A percentile compares a stretch with the other conserved stretches of the same genome.
These are phyloP conservation scores for Spergularia bocconei DNA, from an alignment of 148 eudicot species.

Conservation along the genomic window DNA sequence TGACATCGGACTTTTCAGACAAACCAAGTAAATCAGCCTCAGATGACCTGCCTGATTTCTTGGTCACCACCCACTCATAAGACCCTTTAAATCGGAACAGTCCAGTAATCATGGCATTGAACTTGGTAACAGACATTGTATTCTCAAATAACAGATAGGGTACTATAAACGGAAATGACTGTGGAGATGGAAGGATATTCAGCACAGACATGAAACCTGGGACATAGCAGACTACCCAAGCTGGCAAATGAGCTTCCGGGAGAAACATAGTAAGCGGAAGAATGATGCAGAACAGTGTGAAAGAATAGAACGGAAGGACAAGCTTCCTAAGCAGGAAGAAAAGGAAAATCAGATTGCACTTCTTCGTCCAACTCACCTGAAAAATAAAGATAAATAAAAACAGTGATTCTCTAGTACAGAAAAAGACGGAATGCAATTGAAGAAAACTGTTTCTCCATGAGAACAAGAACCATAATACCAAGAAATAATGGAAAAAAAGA, in stretches of 20 bases:
- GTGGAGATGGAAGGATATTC: constrained; percentile 85
- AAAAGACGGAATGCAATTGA: neutral
- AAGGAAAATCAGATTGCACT: constrained; percentile 69
- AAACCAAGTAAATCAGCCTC: constrained; percentile 70
- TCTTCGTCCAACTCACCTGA: constrained; percentile 81
- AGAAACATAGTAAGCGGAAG: constrained; percentile 92
- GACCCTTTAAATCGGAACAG: constrained; percentile 69
- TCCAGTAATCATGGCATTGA: constrained; percentile 94
- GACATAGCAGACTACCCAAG: constrained; percentile 88
- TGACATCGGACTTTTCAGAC: constrained; percentile 47
- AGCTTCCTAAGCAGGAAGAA: constrained; percentile 91
- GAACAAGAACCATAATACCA: neutral
- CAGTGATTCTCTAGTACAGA: neutral
- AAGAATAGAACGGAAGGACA: constrained; percentile 85
- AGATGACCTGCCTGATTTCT: constrained; percentile 86
- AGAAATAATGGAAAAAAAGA: neutral
- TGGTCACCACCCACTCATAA: constrained; percentile 90
- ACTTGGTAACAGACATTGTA: constrained; percentile 94
- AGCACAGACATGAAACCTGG: constrained; percentile 83
- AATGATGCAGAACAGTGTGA: constrained; percentile 90
- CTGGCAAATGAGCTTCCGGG: constrained; percentile 85
- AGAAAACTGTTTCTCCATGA: neutral
- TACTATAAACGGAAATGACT: constrained; percentile 80
- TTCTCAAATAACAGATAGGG: constrained; percentile 84
- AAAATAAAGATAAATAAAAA: constrained; percentile 24